phyloP scores from a whole-genome alignment of 192 early-diverging fungal species.

The Rhizophagus clarus region DNA sequence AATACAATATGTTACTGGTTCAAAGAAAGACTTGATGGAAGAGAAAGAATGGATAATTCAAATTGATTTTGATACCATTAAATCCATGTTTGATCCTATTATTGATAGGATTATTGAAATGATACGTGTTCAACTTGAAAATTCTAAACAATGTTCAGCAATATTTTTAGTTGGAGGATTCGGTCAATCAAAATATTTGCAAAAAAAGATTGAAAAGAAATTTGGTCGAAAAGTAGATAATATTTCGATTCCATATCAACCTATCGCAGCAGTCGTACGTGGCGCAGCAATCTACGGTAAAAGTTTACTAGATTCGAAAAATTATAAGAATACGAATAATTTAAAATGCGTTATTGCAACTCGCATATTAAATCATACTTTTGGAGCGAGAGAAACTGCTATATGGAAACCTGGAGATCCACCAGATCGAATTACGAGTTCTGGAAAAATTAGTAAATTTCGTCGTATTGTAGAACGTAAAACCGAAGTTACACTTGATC shows the following conservation, averaged over 20 bases:
- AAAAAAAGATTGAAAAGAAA: constrained; percentile 49
- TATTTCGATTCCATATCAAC: constrained; percentile 50
- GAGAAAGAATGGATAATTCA: constrained; percentile 46
- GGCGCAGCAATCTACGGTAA: constrained; percentile 55
- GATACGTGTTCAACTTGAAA: constrained; percentile 52
- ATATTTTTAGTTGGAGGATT: constrained; percentile 60
- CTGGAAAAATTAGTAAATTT: neutral
- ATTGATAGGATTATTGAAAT: constrained; percentile 52
- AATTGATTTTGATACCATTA: constrained; percentile 44
- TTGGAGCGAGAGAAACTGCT: neutral
- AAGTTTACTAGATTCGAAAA: neutral
- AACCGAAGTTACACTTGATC: neutral
- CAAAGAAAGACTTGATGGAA: constrained; percentile 34
- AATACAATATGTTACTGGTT: neutral
- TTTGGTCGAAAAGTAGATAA: constrained; percentile 43
- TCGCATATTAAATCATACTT: neutral
- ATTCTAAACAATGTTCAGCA: constrained; percentile 47
- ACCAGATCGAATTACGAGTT: neutral
- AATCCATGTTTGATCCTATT: constrained; percentile 59
- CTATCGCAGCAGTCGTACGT: constrained; percentile 53
- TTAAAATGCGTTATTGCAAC: neutral
- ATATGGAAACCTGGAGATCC: neutral
- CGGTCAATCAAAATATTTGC: constrained; percentile 54
- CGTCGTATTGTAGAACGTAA: neutral
- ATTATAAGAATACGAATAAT: neutral